Base-by-base conservation (phyloP, 169 alveolate species). In the Plasmodium chabaudi region DNA sequence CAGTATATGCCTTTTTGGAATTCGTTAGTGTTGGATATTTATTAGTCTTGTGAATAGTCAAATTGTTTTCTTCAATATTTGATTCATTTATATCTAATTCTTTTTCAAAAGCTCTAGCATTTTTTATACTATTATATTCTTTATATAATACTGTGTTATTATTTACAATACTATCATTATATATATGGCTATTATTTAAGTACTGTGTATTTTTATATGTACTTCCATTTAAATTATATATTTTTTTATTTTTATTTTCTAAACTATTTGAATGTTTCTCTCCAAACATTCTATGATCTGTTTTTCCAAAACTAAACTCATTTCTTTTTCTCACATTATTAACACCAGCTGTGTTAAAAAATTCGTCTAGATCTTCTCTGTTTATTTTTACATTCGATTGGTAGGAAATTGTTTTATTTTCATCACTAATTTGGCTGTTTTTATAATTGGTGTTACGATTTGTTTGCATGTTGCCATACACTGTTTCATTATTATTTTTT, bases 81-180 rank as follows among this genome's bases (percentile, higher is more conserved):
- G 7, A 5, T n/a, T 57, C 3, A 19, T 15, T 17, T 57, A 25
- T 46, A 13, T 63, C 13, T 39, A 5, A 1, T 1, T 21, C 51
- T 12, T 63, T 64, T 23, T 44, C 17, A 1, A 34, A 34, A 9
- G 34, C 64, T 9, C 53, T 21, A 15, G 4, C 10, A 17, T 64
- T 49, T 49, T 56, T 64, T 19, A 44, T 51, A 39, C 51, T 69
- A 19, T 44, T 39, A 23, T 53, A 75, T 6, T 75, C 88, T 27
- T 47, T 64, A n/a, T 57, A 47, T 1, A 75, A 42, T 13, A 53
- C 75, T 10, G 88, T 77, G 2, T 77, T 69, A 51, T 77, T 77
- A 46, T 77, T 77, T 27, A 77, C 34, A 51, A 77, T 64, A 56
- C 88, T 77, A 19, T 77, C 88, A 44, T 77, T 77, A 56, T 77